Evolutionary conservation across 2,329 filamentous ascomycete species (phyloP).

Genomic region (Pyricularia grisea): DNA sequence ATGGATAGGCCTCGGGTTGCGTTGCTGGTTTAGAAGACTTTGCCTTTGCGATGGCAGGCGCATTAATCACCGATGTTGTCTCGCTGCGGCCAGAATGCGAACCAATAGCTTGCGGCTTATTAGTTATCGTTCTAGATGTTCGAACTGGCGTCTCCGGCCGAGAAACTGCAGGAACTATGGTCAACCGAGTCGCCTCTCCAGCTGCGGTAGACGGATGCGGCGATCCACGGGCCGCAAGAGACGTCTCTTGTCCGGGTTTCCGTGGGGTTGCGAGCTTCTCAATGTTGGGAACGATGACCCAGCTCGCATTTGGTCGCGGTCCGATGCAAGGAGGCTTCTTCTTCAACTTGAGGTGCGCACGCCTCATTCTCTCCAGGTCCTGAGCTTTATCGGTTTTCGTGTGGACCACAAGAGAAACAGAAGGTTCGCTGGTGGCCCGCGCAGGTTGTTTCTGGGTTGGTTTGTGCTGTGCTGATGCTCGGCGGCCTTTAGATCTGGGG

Average conservation of each 20-base stretch:
- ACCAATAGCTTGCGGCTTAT: not conserved
- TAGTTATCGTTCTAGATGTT: not conserved
- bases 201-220: not conserved
- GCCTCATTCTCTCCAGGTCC: not conserved
- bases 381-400: not conserved
- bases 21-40: not conserved
- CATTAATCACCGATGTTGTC: not conserved
- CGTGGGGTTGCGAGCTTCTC: not conserved
- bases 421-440: not conserved
- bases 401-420: not conserved
- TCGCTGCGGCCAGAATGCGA: not conserved
- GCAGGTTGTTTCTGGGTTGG: not conserved
- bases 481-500: not conserved
- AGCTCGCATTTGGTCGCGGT: not conserved
- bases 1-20: not conserved
- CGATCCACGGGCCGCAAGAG: not conserved
- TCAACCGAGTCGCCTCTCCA: not conserved
- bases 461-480: not conserved
- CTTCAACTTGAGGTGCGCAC: not conserved
- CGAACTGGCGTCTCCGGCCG: not conserved
- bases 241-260: not conserved
- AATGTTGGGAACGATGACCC: not conserved
- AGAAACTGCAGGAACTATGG: not conserved
- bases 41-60: not conserved
- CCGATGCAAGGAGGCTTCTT: not conserved